A percentile compares a stretch with the other conserved stretches of the same genome.
These are phyloP conservation scores for Ricinus communis DNA, from an alignment of 345 rosid species.

Conservation along the genomic window DNA sequence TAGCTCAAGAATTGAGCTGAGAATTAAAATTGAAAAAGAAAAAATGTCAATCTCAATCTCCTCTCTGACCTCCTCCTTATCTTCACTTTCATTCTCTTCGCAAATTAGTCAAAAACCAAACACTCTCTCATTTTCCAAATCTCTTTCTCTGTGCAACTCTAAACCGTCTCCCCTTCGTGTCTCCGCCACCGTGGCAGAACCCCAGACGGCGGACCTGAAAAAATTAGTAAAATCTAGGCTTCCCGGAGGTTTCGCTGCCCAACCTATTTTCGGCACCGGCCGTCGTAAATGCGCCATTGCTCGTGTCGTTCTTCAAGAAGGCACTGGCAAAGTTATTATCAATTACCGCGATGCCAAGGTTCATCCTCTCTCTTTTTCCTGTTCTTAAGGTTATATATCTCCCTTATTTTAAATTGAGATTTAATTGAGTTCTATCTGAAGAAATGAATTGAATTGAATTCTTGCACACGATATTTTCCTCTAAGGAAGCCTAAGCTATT, in stretches of 20 bases:
- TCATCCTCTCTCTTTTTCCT: background rate
- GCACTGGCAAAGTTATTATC: constrained; percentile 78
- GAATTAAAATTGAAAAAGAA: background rate
- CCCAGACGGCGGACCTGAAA: constrained; percentile 50
- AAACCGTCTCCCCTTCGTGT: constrained; percentile 42
- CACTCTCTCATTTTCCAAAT: constrained; percentile 36
- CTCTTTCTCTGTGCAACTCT: constrained; percentile 29
- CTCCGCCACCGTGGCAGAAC: constrained; percentile 50
- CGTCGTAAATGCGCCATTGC: constrained; percentile 91
- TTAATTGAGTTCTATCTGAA: no score
- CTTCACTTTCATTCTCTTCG: constrained; percentile 80
- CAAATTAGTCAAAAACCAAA: constrained; percentile 54
- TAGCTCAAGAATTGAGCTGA: no score
- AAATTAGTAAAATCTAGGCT: constrained; percentile 81
- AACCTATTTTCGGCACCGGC: constrained; percentile 81
- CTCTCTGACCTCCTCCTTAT: constrained; percentile 59
- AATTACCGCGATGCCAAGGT: constrained; percentile 92
- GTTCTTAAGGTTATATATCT: background rate
- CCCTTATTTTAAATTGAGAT: no score
- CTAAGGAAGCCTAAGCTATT: no score
- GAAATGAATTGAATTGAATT: no score
- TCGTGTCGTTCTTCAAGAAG: constrained; percentile 91
- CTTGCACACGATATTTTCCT: no score
- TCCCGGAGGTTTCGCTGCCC: constrained; percentile 93
- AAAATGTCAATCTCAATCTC: constrained; percentile 61